These are phyloP conservation scores for Graphium sp. DNA, from an alignment of 2,329 filamentous ascomycete species.

Conservation along the genomic window DNA sequence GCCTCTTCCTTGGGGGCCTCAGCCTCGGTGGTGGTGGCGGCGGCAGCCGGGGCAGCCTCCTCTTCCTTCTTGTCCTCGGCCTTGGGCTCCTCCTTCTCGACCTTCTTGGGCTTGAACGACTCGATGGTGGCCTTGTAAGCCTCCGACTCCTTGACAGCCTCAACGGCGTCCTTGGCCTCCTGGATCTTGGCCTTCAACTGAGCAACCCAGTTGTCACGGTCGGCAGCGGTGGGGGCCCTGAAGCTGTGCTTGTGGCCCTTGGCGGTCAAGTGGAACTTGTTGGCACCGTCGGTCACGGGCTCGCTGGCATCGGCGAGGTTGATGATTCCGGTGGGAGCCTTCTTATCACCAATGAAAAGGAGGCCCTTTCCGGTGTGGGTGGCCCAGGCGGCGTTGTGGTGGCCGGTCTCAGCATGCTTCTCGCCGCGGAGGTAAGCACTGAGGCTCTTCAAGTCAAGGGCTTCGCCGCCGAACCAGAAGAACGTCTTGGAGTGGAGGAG, in stretches of 20 bases:
- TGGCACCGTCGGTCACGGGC: constrained; percentile 55
- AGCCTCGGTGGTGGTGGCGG: constrained; percentile 13
- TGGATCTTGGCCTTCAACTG: constrained; percentile 68
- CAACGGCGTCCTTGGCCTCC: constrained; percentile 69
- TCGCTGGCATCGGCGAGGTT: constrained; percentile 60
- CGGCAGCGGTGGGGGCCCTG: constrained; percentile 57
- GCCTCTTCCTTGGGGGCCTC: constrained; percentile 14
- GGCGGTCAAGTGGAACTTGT: constrained; percentile 75
- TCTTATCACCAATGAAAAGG: constrained; percentile 80
- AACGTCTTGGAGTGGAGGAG: constrained; percentile 84
- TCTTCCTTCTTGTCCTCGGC: constrained; percentile 19
- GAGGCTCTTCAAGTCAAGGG: constrained; percentile 59
- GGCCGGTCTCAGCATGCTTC: constrained; percentile 60
- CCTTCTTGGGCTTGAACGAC: constrained; percentile 38
- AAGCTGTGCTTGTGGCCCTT: constrained; percentile 87
- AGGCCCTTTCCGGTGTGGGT: constrained; percentile 90
- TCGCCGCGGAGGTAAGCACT: constrained; percentile 68
- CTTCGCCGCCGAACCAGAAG: constrained; percentile 70
- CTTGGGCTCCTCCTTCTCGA: constrained; percentile 23
- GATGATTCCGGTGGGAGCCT: constrained; percentile 63
- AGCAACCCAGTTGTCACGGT: constrained; percentile 86
- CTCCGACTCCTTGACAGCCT: constrained; percentile 60
- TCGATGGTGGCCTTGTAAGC: constrained; percentile 77
- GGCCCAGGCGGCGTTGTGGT: constrained; percentile 77
- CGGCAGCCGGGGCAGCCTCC: constrained; percentile 16